Conservation (phyloP, 2,329 filamentous ascomycete species). For the Fusarium robinianum region DNA sequence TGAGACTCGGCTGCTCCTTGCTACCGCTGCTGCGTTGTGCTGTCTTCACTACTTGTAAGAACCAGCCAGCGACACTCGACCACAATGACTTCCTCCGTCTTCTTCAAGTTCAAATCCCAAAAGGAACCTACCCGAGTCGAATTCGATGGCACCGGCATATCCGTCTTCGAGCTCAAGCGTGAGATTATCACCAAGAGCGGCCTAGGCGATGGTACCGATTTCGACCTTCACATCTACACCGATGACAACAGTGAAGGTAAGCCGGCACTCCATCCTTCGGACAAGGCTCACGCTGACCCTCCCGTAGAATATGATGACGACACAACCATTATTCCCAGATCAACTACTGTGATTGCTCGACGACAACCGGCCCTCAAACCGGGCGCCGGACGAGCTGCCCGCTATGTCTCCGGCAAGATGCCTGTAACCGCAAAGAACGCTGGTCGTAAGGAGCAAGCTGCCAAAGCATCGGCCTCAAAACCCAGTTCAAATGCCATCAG, state of each 20-base stretch:
- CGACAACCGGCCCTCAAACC: conserved; percentile 82
- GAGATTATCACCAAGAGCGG: conserved; percentile 96
- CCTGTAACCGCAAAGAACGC: conserved; percentile 84
- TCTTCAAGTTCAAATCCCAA: conserved; percentile 99
- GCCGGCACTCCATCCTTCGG: conserved; percentile 35
- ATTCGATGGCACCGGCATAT: conserved; percentile 97
- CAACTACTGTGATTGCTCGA: conserved; percentile 89
- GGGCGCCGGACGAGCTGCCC: conserved; percentile 86
- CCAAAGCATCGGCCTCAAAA: conserved; percentile 62
- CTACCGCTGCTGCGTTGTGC: conserved; percentile 30
- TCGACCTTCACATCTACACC: conserved; percentile 92
- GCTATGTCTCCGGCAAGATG: conserved; percentile 97
- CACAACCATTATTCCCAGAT: conserved; percentile 93
- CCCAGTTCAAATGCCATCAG: conserved; percentile 60
- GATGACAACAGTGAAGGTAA: conserved; percentile 90
- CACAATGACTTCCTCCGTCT: conserved; percentile 93
- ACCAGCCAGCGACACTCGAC: conserved; percentile 33
- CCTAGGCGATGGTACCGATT: conserved; percentile 93
- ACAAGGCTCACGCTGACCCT: conserved; percentile 35
- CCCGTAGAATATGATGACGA: conserved; percentile 90
- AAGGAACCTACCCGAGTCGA: conserved; percentile 93
- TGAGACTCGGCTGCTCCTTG: conserved; percentile 31
- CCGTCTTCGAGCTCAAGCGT: conserved; percentile 97
- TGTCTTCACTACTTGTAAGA: conserved; percentile 35
- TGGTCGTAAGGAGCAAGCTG: conserved; percentile 65